A percentile compares a stretch with the other conserved stretches of the same genome.
Evolutionary conservation across 140 eudicot species (phyloP).

Genomic region (Oenanthe javanica): DNA sequence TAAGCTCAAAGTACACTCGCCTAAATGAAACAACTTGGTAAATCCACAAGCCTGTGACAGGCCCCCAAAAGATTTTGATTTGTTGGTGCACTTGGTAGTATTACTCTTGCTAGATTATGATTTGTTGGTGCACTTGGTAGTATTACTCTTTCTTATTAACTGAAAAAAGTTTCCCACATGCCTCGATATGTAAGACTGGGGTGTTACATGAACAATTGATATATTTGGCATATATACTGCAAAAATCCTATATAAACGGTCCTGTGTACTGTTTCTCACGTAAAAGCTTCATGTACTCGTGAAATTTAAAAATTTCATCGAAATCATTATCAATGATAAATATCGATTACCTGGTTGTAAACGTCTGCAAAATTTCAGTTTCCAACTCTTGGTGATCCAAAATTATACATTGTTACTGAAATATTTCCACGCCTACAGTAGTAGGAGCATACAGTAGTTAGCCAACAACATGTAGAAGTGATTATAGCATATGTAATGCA

Average conservation of each 20-base stretch:
- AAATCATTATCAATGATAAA: neutral
- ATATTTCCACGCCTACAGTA: conserved; percentile 56
- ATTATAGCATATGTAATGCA: neutral
- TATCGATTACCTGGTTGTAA: conserved; percentile 63
- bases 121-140: no score
- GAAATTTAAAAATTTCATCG: neutral
- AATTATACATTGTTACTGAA: conserved; percentile 88
- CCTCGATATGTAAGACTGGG: no score
- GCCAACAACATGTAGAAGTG: neutral
- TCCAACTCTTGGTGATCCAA: conserved; percentile 99
- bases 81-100: no score
- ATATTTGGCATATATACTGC: neutral
- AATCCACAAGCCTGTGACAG: no score
- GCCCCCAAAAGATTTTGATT: no score
- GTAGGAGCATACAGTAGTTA: neutral
- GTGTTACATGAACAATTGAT: neutral
- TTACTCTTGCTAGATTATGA: no score
- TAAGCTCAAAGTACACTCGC: no score
- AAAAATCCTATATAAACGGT: neutral
- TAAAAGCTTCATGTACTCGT: neutral
- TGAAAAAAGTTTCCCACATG: no score
- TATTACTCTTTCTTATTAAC: no score
- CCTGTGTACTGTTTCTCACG: neutral
- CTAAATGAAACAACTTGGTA: no score
- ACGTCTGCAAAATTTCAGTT: conserved; percentile 72